Evolutionary conservation across 306 rosid species (phyloP).

Genomic region (Quercus variabilis): DNA sequence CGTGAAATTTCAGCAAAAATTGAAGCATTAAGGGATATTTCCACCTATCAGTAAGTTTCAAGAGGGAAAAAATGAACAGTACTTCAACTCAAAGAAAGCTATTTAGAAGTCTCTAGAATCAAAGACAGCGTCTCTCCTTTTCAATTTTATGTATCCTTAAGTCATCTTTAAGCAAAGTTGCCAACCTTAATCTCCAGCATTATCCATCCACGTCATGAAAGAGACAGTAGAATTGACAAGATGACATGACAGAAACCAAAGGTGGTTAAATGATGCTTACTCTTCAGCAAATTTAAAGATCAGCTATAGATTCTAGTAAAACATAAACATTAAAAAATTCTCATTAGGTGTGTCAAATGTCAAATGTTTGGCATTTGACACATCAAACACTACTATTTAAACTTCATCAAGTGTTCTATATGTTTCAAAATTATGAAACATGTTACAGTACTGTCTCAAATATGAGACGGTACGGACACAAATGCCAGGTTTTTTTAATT

Average conservation of each 20-base stretch:
- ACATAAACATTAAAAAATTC: no score
- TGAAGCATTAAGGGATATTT: not conserved
- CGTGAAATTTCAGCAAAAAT: not conserved
- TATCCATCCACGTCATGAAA: not conserved
- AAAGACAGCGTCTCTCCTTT: no score
- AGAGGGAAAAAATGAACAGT: not conserved
- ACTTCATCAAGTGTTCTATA: no score
- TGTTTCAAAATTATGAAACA: no score
- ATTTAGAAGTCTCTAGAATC: not conserved
- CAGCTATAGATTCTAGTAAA: no score
- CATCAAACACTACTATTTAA: no score
- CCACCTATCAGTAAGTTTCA: not conserved
- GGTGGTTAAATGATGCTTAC: not conserved
- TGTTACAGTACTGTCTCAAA: no score
- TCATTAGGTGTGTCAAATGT: no score
- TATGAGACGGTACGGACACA: no score
- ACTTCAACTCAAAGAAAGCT: not conserved
- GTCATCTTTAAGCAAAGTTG: not conserved
- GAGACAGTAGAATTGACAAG: not conserved
- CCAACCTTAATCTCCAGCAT: not conserved
- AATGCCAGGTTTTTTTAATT: no score
- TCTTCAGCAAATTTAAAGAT: not conserved
- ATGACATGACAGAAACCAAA: slow-evolving; percentile 2
- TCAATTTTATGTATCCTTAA: no score
- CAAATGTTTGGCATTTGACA: no score